A percentile compares a stretch with the other conserved stretches of the same genome.
phyloP scores from a whole-genome alignment of 352 stramenopile species.

The Thraustotheca clavata region DNA sequence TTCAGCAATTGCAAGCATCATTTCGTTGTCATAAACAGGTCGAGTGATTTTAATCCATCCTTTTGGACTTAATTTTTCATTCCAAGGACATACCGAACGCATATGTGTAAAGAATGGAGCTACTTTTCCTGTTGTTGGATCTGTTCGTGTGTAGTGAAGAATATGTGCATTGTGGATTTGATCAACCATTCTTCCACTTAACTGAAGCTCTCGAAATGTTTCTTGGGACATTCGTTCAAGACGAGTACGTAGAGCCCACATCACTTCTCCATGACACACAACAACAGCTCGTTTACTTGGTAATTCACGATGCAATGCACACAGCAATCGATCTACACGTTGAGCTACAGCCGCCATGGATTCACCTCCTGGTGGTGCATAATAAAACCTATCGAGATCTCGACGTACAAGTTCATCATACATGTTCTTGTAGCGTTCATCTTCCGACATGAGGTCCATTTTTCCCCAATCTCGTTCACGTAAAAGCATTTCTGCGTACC shows the following conservation, averaged over 20 bases:
- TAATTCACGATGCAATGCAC: constrained; percentile 73
- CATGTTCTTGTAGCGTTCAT: constrained; percentile 83
- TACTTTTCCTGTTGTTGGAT: constrained; percentile 63
- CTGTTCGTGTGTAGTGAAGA: constrained; percentile 73
- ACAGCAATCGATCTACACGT: constrained; percentile 67
- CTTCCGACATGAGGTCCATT: constrained; percentile 86
- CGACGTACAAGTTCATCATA: constrained; percentile 75
- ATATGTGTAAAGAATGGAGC: constrained; percentile 84
- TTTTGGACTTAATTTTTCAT: constrained; percentile 82
- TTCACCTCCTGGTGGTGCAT: constrained; percentile 71
- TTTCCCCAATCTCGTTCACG: constrained; percentile 83
- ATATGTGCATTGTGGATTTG: constrained; percentile 87
- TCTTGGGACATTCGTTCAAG: constrained; percentile 85
- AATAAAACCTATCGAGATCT: constrained; percentile 83
- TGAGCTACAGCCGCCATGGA: constrained; percentile 75
- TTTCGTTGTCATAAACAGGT: constrained; percentile 84
- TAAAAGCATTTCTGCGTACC: constrained; percentile 85
- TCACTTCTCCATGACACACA: constrained; percentile 83
- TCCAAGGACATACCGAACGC: constrained; percentile 85
- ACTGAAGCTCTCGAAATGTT: constrained; percentile 78
- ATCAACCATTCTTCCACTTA: constrained; percentile 78
- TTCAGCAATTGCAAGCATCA: constrained; percentile 74
- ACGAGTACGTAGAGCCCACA: constrained; percentile 83
- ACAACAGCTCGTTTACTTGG: constrained; percentile 72
- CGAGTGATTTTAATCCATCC: constrained; percentile 84